A percentile compares a stretch with the other conserved stretches of the same genome.
phyloP scores from a whole-genome alignment of 768 basidiomycete genomes.

The Boletus rex-veris region DNA sequence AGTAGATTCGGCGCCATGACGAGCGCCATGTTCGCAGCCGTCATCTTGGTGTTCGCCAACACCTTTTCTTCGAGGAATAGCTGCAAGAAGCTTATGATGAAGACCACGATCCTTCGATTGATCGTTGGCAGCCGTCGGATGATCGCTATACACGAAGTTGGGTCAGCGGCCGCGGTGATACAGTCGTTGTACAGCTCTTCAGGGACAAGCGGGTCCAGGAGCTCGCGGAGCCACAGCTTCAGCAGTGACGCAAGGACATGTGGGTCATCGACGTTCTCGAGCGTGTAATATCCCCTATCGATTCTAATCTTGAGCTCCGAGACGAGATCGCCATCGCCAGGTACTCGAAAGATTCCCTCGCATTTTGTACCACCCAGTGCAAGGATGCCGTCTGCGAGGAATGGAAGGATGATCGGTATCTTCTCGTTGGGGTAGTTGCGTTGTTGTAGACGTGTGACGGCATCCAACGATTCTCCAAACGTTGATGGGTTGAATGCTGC shows the following conservation, averaged over 20 bases:
- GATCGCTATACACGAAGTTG: conserved; percentile 68
- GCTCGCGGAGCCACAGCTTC: conserved; percentile 92
- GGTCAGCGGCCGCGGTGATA: conserved; percentile 62
- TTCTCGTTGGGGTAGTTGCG: conserved; percentile 81
- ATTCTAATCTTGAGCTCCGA: conserved; percentile 87
- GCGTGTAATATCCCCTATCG: conserved; percentile 85
- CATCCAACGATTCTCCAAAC: conserved; percentile 87
- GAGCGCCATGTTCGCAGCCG: conserved; percentile 78
- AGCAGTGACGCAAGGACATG: conserved; percentile 86
- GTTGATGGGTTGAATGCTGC: conserved; percentile 95
- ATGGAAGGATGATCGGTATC: conserved; percentile 91
- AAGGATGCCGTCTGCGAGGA: conserved; percentile 89
- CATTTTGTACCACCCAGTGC: conserved; percentile 79
- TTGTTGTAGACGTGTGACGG: conserved; percentile 79
- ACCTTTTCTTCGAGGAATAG: conserved; percentile 79
- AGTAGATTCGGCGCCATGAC: conserved; percentile 92
- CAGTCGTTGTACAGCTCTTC: conserved; percentile 91
- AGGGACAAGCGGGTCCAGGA: conserved; percentile 89
- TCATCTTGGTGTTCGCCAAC: conserved; percentile 81
- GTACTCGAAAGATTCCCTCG: conserved; percentile 92
- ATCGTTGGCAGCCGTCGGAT: conserved; percentile 77
- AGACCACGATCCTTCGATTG: conserved; percentile 82
- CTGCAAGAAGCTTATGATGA: conserved; percentile 88
- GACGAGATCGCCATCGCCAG: conserved; percentile 86
- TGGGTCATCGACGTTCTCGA: conserved; percentile 87